Conservation (phyloP, 495 filamentous ascomycete species). For the Talaromyces wortmannii region DNA sequence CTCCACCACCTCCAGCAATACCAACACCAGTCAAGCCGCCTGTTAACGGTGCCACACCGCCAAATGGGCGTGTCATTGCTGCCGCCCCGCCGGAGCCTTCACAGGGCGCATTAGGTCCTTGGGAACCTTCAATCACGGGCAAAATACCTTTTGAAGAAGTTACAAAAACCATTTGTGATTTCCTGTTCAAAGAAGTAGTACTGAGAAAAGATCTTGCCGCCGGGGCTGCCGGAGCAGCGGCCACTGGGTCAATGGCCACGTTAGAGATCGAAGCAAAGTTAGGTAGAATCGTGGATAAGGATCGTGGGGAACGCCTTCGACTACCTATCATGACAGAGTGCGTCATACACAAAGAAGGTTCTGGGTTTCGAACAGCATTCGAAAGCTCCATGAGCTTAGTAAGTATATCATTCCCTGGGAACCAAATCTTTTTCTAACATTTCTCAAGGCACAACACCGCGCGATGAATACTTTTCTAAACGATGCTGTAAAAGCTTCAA, state of each 20-base stretch:
- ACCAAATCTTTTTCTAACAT: slow-evolving; percentile 9
- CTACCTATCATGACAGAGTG: slow-evolving; percentile 61
- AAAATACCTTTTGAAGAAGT: slow-evolving; percentile 60
- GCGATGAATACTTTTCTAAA: slow-evolving; percentile 78
- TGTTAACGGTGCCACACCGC: slow-evolving; percentile 7
- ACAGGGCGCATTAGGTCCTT: slow-evolving; percentile 46
- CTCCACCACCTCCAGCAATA: slow-evolving; percentile 12
- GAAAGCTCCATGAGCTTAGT: slow-evolving; percentile 82
- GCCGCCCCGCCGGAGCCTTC: slow-evolving; percentile 7
- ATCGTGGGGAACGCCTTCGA: slow-evolving; percentile 56
- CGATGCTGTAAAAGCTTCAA: slow-evolving; percentile 45
- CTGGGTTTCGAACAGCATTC: slow-evolving; percentile 50
- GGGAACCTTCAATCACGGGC: slow-evolving; percentile 69
- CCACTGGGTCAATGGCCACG: slow-evolving; percentile 54
- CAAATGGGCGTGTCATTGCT: slow-evolving; percentile 8
- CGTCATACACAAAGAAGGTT: slow-evolving; percentile 47
- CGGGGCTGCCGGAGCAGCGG: slow-evolving; percentile 35
- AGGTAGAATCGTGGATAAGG: slow-evolving; percentile 68
- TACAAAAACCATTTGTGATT: slow-evolving; percentile 63
- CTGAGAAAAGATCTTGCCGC: slow-evolving; percentile 43
- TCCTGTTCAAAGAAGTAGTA: slow-evolving; percentile 64
- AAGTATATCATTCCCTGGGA: slow-evolving; percentile 22
- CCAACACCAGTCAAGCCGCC: slow-evolving; percentile 11
- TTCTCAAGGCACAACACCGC: slow-evolving; percentile 64
- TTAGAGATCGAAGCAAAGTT: slow-evolving; percentile 92